Conservation (phyloP, 805 yeast species). For the Ogataea corticis region DNA sequence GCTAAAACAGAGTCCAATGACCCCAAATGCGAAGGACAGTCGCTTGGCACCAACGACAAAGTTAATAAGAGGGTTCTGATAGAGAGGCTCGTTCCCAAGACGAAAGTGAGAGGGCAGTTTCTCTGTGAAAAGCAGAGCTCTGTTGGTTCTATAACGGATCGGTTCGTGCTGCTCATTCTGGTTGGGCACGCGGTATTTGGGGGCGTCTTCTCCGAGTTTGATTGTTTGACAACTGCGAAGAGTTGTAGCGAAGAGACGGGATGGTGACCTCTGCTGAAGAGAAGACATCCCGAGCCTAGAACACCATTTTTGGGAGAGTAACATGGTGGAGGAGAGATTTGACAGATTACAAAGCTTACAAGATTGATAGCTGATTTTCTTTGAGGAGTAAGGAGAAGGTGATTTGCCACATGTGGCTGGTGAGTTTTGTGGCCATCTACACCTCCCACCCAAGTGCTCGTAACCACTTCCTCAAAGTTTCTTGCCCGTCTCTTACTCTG, state of each 20-base stretch:
- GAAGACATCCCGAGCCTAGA: background rate
- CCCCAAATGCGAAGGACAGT: conserved; percentile 59
- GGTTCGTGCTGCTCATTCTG: conserved; percentile 20
- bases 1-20: conserved; percentile 62
- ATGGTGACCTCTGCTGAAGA: too few relatives aligned
- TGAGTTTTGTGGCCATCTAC: too few relatives aligned
- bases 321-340: too few relatives aligned
- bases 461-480: background rate
- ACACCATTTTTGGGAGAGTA: background rate
- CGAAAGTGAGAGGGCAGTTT: conserved; percentile 52
- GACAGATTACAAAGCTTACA: too few relatives aligned
- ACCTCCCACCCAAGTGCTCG: background rate
- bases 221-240: conserved; percentile 11
- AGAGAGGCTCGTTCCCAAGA: conserved; percentile 60
- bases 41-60: conserved; percentile 65
- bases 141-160: conserved; percentile 31
- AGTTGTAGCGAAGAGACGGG: background rate
- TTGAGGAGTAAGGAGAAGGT: too few relatives aligned
- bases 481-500: background rate
- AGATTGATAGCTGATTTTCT: too few relatives aligned
- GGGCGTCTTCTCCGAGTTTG: conserved; percentile 34
- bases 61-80: conserved; percentile 61
- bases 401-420: too few relatives aligned
- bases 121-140: conserved; percentile 28
- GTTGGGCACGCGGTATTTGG: conserved; percentile 27